Base-by-base conservation (phyloP, 352 stramenopile genomes). In the Pythium plurisporium region DNA sequence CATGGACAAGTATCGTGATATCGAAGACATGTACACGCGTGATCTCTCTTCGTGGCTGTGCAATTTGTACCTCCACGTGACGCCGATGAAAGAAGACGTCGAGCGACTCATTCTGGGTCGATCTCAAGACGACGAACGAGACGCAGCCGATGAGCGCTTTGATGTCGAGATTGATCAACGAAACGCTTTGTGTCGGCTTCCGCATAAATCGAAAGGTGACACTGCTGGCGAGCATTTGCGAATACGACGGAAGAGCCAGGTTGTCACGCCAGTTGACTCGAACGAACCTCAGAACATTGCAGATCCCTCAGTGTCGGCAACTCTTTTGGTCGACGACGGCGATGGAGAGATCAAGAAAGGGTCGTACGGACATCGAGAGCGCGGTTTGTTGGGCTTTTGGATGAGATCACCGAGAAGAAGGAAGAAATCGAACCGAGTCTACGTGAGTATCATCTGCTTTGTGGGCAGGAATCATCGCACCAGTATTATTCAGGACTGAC, bases 21-120 rank as follows among this genome's bases (percentile, higher is more conserved):
- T 96, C 22, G 86, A 94, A 59, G 60, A 65, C 26, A 74, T 79
- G 65, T 86, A 86, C 57, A 62, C 73, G 40, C 45, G 63, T 3
- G 82, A 96, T 61, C 66, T 97, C 29, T 82, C 78, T 1, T 68
- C 71, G 3, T 97, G 90, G 90, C 72, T 97, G 20, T 91, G 85
- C 38, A 97, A 97, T 47, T 55, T 97, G 17, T 97, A 97, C 62
- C 45, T 97, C 20, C 81, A 94, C 41, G 72, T 95, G 5, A 61
- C 59, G 22, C 69, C 77, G 14, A 44, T 79, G 41, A 62, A 65
- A 9, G 73, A 75, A 27, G 60, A 75, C 4, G 29, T 68, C 42
- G 58, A 65, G 42, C 46, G 45, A 49, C 5, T 61, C 19, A 62
- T 67, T 29, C 27, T 55, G 5, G 33, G 29, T 20, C 47, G 38